phyloP scores from a whole-genome alignment of 768 basidiomycete genomes.

The Exidia glandulosa region DNA sequence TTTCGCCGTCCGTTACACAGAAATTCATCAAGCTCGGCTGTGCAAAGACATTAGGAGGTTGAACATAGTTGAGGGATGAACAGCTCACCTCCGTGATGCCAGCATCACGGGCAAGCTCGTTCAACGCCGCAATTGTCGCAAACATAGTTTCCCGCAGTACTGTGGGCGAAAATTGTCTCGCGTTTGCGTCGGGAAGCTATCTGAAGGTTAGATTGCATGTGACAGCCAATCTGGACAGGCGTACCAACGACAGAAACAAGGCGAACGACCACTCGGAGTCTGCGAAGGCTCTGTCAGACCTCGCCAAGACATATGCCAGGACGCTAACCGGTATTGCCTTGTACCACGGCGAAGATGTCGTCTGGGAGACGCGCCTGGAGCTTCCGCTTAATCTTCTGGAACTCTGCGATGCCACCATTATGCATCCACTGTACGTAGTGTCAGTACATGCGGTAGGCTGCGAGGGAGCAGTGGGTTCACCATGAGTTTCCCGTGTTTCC shows the following conservation, averaged over 20 bases:
- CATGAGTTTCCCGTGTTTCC: conserved; percentile 86
- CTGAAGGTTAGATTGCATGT: not conserved
- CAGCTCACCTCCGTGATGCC: conserved; percentile 54
- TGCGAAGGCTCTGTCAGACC: conserved; percentile 14
- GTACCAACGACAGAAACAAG: conserved; percentile 72
- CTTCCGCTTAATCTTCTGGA: conserved; percentile 65
- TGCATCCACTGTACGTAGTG: conserved; percentile 75
- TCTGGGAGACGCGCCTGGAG: conserved; percentile 71
- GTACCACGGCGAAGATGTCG: conserved; percentile 73
- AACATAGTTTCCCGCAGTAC: conserved; percentile 77
- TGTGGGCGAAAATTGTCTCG: conserved; percentile 59
- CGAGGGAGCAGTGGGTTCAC: conserved; percentile 37
- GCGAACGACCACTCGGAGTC: conserved; percentile 99
- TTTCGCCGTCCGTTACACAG: conserved; percentile 90
- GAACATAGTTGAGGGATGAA: not conserved
- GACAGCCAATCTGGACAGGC: not conserved
- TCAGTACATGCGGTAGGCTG: not conserved
- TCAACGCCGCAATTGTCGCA: conserved; percentile 72
- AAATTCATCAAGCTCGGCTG: conserved; percentile 91
- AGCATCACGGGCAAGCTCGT: conserved; percentile 60
- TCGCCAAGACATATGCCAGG: not conserved
- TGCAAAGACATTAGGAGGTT: conserved; percentile 1
- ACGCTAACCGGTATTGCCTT: conserved; percentile 84
- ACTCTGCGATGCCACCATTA: conserved; percentile 88
- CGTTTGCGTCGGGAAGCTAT: conserved; percentile 73